Evolutionary conservation across 441 rosid species (phyloP).

Genomic region (Kokia cookei): DNA sequence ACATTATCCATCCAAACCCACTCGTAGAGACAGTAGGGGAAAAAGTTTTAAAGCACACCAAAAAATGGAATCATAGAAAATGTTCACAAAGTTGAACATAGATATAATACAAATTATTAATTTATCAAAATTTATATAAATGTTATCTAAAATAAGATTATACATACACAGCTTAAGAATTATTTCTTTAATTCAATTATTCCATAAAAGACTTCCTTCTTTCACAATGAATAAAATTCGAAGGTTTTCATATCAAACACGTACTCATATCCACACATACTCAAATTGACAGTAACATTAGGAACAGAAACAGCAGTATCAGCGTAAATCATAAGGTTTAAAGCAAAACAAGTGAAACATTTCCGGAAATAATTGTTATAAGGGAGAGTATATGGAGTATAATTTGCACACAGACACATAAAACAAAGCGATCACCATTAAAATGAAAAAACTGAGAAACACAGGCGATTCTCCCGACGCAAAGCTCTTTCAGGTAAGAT

Average conservation of each 20-base stretch:
- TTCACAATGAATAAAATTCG: neutral
- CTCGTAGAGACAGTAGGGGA: no score
- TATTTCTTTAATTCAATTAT: no score
- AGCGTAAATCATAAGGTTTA: neutral
- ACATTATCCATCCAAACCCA: no score
- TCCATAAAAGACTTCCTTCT: no score
- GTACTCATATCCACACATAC: neutral
- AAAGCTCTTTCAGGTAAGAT: constrained; percentile 57
- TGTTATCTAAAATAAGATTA: no score
- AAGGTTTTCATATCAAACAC: neutral
- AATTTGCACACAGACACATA: neutral
- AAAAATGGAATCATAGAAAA: no score
- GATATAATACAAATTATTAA: no score
- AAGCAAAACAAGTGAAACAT: neutral
- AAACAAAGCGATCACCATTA: constrained; percentile 6
- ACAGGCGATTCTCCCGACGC: neutral
- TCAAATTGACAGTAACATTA: neutral
- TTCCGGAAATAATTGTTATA: neutral
- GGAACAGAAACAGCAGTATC: neutral
- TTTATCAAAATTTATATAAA: no score
- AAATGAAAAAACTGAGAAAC: neutral
- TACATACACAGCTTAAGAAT: no score
- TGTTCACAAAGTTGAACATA: no score
- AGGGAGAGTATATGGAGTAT: neutral
- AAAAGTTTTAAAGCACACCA: no score